Evolutionary conservation across 2,329 filamentous ascomycete genomes (phyloP), one percentile per base, ranked within the genome.

Genomic region (Trichoderma arundinaceum): DNA sequence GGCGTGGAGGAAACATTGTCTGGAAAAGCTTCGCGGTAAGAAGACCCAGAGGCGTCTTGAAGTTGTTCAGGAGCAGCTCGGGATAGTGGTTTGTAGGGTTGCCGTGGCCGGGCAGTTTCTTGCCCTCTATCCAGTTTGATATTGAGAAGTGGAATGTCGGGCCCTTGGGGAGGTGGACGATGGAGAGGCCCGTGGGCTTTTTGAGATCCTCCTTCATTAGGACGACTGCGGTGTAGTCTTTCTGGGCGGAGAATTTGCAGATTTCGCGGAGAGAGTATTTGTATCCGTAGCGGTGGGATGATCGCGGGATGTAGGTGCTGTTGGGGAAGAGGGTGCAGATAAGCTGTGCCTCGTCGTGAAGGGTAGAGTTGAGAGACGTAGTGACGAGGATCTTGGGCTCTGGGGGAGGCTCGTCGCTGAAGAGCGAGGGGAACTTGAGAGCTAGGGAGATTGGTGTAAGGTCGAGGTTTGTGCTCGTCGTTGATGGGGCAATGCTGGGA

Each of bases 221-320:
- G 1, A 97, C 81, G 2, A 99, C 83, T 28, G 92, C 86, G 0
- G 93, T 97, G 79, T 92, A 98, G 46, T 90, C 88, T 52, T 92
- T 86, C 73, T 94, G 92, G 13, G 87, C 78, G 41, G 94, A 94
- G 75, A 94, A 98, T 69, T 88, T 87, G 73, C 91, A 88, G 70
- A 99, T 98, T 77, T 99, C 95, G 57, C 91, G 87, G 28, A 99
- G 85, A 28, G 90, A 94, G 81, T 97, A 98, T 76, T 96, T 96
- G 83, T 97, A 89, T 8, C 88, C 87, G 77, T 94, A 92, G 60
- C 88, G 88, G 77, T 97, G 93, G 10, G 89, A 87, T 7, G 91
- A 93, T 66, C 95, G 90, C 1, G 89, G 92, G 71, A 99, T 91
- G 79, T 98, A 97, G 77, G 90, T 90, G 65, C 81, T 83, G 80